Evolutionary conservation across 495 filamentous ascomycete genomes (phyloP).

Genomic region (Neurospora pannonica): DNA sequence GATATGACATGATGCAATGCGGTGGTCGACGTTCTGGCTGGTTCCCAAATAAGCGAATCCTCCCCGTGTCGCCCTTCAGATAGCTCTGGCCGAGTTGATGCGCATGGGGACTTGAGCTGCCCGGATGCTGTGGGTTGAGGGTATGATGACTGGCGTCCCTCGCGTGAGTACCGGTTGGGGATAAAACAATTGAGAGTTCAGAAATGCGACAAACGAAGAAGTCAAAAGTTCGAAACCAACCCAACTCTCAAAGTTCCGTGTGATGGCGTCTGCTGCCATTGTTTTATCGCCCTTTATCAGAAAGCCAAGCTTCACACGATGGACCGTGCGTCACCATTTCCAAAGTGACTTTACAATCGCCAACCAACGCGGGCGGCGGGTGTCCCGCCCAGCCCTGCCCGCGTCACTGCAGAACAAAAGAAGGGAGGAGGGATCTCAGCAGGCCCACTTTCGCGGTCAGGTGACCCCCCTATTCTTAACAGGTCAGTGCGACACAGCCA

Average conservation of each 20-base stretch:
- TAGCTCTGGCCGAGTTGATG: neutral
- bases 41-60: conserved; percentile 2
- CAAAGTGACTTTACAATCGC: neutral
- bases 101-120: conserved; percentile 5
- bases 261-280: neutral
- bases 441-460: neutral
- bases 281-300: conserved; percentile 10
- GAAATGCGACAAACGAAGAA: neutral
- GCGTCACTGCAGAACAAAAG: neutral
- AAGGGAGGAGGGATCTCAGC: neutral
- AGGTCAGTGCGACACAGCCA: neutral
- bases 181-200: neutral
- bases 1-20: conserved; percentile 38
- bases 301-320: neutral
- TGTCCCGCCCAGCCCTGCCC: neutral
- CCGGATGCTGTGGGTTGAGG: neutral
- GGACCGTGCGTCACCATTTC: conserved; percentile 5
- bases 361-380: neutral
- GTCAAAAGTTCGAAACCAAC: neutral
- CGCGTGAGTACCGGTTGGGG: neutral
- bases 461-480: neutral
- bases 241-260: neutral
- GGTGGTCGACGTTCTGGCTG: neutral
- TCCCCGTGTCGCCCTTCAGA: conserved; percentile 14
- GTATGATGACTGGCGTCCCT: neutral